Conservation (phyloP, 139 green algal species). For the Chlorella sorokiniana region DNA sequence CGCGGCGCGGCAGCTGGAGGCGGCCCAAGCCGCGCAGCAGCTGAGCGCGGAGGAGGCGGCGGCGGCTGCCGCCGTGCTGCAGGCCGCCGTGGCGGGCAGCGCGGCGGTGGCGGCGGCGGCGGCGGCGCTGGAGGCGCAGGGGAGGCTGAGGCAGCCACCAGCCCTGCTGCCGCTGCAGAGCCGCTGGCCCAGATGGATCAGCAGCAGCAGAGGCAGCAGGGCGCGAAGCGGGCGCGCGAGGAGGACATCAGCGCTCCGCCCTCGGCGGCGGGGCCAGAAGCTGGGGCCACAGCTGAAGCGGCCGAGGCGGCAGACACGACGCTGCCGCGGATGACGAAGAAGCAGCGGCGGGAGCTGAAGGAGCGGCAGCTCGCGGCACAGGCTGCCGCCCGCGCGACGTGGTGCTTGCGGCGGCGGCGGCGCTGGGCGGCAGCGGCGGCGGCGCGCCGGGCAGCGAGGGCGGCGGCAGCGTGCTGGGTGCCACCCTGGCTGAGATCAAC, state of each 20-base stretch:
- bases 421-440: neutral
- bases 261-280: neutral
- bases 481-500: slow-evolving; percentile 3
- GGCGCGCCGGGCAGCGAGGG: neutral
- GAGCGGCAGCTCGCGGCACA: neutral
- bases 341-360: neutral
- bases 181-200: neutral
- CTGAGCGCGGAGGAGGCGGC: slow-evolving; percentile 5
- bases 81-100: slow-evolving; percentile 18
- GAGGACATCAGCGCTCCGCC: neutral
- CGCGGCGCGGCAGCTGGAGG: slow-evolving; percentile 16
- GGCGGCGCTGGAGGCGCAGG: neutral
- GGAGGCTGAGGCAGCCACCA: too few relatives aligned
- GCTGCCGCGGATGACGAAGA: neutral
- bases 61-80: slow-evolving; percentile 1
- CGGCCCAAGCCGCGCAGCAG: neutral
- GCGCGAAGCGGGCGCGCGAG: neutral
- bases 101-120: slow-evolving; percentile 15
- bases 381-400: neutral
- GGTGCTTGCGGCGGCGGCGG: neutral
- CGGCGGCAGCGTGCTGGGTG: neutral
- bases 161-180: neutral
- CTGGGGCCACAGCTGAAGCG: neutral
- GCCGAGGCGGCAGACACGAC: neutral
- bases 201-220: neutral